Conservation (phyloP, 495 filamentous ascomycete genomes). For the Astrocystis sublimbata region DNA sequence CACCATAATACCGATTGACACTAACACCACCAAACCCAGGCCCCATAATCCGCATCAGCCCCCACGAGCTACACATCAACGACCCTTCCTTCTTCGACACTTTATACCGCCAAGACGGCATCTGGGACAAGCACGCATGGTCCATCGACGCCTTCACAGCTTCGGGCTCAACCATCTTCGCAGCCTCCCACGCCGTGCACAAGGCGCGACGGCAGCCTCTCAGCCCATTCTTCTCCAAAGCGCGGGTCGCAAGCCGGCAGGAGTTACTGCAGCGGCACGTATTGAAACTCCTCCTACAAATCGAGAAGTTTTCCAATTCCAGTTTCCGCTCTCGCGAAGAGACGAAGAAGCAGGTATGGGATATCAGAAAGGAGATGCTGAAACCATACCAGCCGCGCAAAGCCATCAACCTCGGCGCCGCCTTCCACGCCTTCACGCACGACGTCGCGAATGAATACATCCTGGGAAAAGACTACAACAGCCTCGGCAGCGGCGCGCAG, state of each 20-base stretch:
- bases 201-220: constrained; percentile 27
- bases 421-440: constrained; percentile 29
- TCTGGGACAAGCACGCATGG: constrained; percentile 35
- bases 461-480: constrained; percentile 30
- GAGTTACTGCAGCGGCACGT: constrained; percentile 29
- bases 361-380: too few species aligned
- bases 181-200: constrained; percentile 29
- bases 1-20: too few species aligned
- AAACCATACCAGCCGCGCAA: too few species aligned
- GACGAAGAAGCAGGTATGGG: too few species aligned
- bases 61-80: constrained; percentile 34
- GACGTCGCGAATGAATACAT: constrained; percentile 35
- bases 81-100: constrained; percentile 33
- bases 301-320: constrained; percentile 19
- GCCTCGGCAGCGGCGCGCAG: constrained; percentile 29
- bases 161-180: constrained; percentile 20
- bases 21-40: constrained; percentile 20
- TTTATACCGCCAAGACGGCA: constrained; percentile 33
- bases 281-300: constrained; percentile 26
- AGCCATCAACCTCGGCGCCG: constrained; percentile 35
- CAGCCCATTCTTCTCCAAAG: constrained; percentile 32
- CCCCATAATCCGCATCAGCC: constrained; percentile 37
- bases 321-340: too few species aligned
- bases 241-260: constrained; percentile 23
- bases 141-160: constrained; percentile 26